phyloP scores from a whole-genome alignment of 768 basidiomycete species.

The Collybia sordida region DNA sequence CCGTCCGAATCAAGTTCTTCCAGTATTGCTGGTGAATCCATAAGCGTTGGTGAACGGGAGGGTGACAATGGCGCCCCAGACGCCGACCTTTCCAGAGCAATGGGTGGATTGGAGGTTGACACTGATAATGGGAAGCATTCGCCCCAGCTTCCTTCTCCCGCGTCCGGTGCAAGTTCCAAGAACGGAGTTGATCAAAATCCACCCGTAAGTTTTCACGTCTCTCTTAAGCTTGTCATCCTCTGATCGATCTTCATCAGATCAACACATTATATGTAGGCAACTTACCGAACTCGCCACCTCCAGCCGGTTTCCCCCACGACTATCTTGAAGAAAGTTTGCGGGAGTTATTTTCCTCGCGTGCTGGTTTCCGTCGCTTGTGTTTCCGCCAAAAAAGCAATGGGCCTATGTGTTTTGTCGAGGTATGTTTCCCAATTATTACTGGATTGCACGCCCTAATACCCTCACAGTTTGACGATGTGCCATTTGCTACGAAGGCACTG shows the following conservation, averaged over 20 bases:
- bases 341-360: constrained; percentile 73
- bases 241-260: constrained; percentile 48
- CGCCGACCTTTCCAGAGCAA: constrained; percentile 35
- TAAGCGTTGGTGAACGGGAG: constrained; percentile 15
- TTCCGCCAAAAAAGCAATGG: constrained; percentile 97
- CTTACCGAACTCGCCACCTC: constrained; percentile 77
- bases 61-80: constrained; percentile 19
- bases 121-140: constrained; percentile 58
- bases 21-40: constrained; percentile 24
- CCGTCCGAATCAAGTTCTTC: constrained; percentile 31
- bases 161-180: constrained; percentile 56
- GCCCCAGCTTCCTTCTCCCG: constrained; percentile 77
- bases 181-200: constrained; percentile 87
- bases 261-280: constrained; percentile 99
- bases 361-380: constrained; percentile 89
- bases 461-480: constrained; percentile 85
- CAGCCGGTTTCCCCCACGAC: constrained; percentile 70
- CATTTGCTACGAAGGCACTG: constrained; percentile 82
- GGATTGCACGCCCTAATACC: constrained; percentile 11
- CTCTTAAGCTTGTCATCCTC: neutral
- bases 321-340: constrained; percentile 87
- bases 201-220: constrained; percentile 52
- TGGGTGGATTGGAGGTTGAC: constrained; percentile 51
- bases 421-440: constrained; percentile 26
- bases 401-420: constrained; percentile 99